Evolutionary conservation across 2,329 filamentous ascomycete species (phyloP).

Genomic region (Nothopassalora personata): DNA sequence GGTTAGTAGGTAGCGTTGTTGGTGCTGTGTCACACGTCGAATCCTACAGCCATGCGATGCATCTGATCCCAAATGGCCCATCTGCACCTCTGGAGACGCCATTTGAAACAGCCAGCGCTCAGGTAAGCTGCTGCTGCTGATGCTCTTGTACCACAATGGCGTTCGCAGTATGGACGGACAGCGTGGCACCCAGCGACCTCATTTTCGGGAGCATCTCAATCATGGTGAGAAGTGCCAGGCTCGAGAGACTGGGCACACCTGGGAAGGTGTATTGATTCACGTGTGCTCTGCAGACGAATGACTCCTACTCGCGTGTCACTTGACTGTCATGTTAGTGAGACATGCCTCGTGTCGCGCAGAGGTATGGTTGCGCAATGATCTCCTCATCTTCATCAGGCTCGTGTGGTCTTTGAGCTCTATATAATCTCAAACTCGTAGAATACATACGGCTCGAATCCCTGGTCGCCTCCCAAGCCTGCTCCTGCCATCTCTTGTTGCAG

Average conservation of each 20-base stretch:
- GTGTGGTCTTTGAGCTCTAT: constrained; percentile 27
- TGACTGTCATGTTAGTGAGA: background rate
- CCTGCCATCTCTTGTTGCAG: constrained; percentile 79
- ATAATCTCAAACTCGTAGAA: constrained; percentile 89
- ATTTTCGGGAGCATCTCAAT: background rate
- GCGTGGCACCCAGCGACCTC: background rate
- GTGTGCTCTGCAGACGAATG: background rate
- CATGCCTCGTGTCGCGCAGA: background rate
- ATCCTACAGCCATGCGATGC: background rate
- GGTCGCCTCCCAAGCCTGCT: constrained; percentile 62
- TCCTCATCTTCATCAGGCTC: background rate
- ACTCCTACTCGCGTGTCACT: background rate
- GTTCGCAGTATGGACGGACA: background rate
- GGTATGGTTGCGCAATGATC: background rate
- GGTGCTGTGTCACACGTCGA: background rate
- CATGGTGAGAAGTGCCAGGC: background rate
- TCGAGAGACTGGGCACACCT: background rate
- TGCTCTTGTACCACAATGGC: background rate
- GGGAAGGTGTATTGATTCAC: background rate
- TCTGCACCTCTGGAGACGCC: no score
- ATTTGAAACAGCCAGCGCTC: background rate
- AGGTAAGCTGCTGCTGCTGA: background rate
- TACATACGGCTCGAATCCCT: constrained; percentile 92
- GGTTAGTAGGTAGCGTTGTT: background rate
- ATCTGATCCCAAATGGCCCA: background rate